Base-by-base conservation (phyloP, 2,329 filamentous ascomycete species). In the Phyllosticta citriasiana region DNA sequence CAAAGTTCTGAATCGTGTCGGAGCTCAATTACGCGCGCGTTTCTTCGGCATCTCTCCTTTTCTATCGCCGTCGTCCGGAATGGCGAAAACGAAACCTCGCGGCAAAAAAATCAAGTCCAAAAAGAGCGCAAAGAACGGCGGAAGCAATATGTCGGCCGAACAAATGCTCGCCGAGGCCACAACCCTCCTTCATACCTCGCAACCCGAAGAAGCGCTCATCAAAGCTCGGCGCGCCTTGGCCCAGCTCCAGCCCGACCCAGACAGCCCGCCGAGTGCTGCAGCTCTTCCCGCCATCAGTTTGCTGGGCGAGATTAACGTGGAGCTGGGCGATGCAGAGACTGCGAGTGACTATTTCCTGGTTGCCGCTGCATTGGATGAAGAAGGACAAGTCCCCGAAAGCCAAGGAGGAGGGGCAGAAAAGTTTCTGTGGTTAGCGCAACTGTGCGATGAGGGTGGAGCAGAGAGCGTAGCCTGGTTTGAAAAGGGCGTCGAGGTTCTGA, bases 381-480 rank as follows among this genome's bases (percentile, higher is more conserved):
- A 92, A 62, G 94, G 93, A 19, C 75, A 78, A 50, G 77, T 85
- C 63, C 82, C 87, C 19, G 88, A 91, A 68, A 82, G 84, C 50
- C 73, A 86, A 57, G 92, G 91, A 56, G 91, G 90, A 27, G 92
- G 92, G 0, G 85, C 91, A 0, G 93, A 97, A 71, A 97, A 97
- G 77, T 97, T 97, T 70, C 77, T 97, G 56, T 96, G 92, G 84
- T 80, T 99, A 62, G 94, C 94, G 65, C 94, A 99, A 76, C 80
- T 99, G 69, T 94, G 81, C 65, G 83, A 85, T 66, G 77, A 83
- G 64, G 84, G 84, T 57, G 84, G 84, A 12, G 73, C 76, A 60
- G 81, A 84, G 66, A 85, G 82, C 65, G 82, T 86, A 55, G 69
- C 72, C 57, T 85, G 83, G 82, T 86, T 84, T 65, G 81, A 85